Conservation (phyloP, 306 rosid species). For the Argentina anserina region DNA sequence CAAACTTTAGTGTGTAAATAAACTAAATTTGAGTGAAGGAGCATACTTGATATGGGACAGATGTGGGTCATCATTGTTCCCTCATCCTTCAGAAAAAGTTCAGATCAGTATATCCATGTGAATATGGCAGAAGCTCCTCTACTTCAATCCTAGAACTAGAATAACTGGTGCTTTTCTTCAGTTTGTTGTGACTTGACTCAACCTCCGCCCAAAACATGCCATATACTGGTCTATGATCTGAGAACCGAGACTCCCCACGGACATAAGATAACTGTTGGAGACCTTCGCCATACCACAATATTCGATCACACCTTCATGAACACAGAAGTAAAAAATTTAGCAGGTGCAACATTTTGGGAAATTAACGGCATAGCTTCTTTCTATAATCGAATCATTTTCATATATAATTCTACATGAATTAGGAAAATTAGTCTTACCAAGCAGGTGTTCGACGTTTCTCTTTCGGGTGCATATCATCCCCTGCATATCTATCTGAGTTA, state of each 20-base stretch:
- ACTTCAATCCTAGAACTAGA: conserved; percentile 82
- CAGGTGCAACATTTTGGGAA: neutral
- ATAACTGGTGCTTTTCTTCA: conserved; percentile 87
- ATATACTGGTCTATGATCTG: conserved; percentile 95
- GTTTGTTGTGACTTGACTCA: conserved; percentile 66
- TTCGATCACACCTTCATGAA: conserved; percentile 84
- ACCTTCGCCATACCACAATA: conserved; percentile 96
- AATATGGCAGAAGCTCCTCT: conserved; percentile 88
- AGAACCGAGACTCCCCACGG: conserved; percentile 92
- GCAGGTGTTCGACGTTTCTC: conserved; percentile 98
- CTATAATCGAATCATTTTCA: neutral
- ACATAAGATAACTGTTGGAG: conserved; percentile 89
- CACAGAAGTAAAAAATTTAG: conserved; percentile 22
- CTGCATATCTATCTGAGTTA: conserved; percentile 93
- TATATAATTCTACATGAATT: conserved; percentile 5
- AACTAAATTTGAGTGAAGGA: conserved; percentile 8
- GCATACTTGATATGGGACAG: conserved; percentile 44
- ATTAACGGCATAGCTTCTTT: neutral
- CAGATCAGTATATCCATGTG: conserved; percentile 92
- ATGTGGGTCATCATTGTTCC: conserved; percentile 34
- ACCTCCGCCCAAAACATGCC: conserved; percentile 97
- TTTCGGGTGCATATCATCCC: conserved; percentile 91
- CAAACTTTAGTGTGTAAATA: neutral
- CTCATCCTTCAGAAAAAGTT: conserved; percentile 71
- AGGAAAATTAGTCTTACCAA: conserved; percentile 56